These are phyloP conservation scores for Platanthera guangdongensis DNA, from an alignment of 106 monocot genomes.

Conservation along the genomic window DNA sequence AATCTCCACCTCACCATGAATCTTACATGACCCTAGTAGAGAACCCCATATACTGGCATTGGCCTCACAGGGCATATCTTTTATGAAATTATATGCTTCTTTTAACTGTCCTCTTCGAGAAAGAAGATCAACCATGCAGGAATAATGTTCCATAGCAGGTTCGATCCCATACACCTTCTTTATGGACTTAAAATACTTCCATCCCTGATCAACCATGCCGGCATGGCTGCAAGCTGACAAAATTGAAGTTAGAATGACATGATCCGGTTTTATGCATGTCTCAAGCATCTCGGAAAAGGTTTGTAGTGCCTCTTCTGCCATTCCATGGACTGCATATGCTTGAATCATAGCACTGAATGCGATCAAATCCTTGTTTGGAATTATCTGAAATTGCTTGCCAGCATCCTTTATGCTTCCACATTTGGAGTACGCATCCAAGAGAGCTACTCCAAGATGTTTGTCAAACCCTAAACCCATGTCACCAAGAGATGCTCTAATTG, in stretches of 20 bases:
- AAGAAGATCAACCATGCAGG: conserved; percentile 59
- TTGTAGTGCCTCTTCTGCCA: conserved; percentile 38
- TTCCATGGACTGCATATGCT: conserved; percentile 52
- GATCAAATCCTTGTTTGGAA: conserved; percentile 33
- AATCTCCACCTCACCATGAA: conserved; percentile 44
- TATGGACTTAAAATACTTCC: conserved; percentile 40
- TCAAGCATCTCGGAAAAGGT: conserved; percentile 42
- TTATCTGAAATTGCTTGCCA: conserved; percentile 24
- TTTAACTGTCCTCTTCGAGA: conserved; percentile 40
- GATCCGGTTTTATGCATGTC: conserved; percentile 47
- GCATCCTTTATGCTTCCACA: conserved; percentile 50
- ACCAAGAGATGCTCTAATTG: conserved; percentile 22
- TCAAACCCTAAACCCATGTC: conserved; percentile 2
- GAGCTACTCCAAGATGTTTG: conserved; percentile 36
- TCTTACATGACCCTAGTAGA: conserved; percentile 50
- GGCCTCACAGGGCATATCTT: conserved; percentile 41
- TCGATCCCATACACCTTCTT: conserved; percentile 21
- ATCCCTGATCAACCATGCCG: conserved; percentile 47
- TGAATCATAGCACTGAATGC: conserved; percentile 49
- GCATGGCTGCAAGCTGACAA: conserved; percentile 75
- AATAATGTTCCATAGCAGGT: conserved; percentile 63
- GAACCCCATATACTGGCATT: conserved; percentile 51
- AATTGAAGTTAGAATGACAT: conserved; percentile 39
- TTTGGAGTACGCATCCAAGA: conserved; percentile 62
- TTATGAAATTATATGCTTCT: conserved; percentile 49